Evolutionary conservation across 2,329 filamentous ascomycete genomes (phyloP), one percentile per base, ranked within the genome.

Genomic region (Cordyceps farinosa): DNA sequence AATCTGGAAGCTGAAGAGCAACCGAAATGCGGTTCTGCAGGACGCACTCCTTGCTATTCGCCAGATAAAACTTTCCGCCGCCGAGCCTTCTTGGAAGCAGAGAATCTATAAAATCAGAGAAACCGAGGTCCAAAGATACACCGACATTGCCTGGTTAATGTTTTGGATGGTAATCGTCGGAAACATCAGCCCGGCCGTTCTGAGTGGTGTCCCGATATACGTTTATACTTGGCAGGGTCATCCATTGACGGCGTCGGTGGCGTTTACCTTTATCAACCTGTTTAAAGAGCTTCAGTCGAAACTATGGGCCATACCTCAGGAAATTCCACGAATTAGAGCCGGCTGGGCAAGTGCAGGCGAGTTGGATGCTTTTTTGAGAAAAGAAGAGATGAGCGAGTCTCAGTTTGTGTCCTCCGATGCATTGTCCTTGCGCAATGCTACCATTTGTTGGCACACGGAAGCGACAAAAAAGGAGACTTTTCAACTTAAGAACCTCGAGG

Each of bases 51-150:
- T 55, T 1, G 63, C 58, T 30, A 66, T 66, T 40, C 44, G 65
- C 15, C 65, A 66, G 8, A 66, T 66, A 7, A 65, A 66, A 10
- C 61, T 66, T 10, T 65, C 65, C 6, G 65, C 65, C n/a, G 48
- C 53, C 7, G 65, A 66, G 27, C n/a, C 47, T 5, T 22, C 29
- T 3, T 66, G 59, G 59, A 65, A 53, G 34, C 40, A 53, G 3
- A 66, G 61, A 42, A 56, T 65, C 10, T 44, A 60, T 30, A 13
- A 50, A n/a, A 50, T 65, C 2, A 51, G 65, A 42, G 44, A 63
- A 1, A 22, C 56, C 9, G 63, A 66, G 55, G 36, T 63, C 15
- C 22, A 50, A n/a, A 32, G 7, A 56, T 47, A 29, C 27, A 30
- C 11, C 5, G 17, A 54, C 2, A 47, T 47, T 30, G 11, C 59